These are phyloP conservation scores for Skeletonema marinoi DNA, from an alignment of 108 stramenopile species.

Conservation along the genomic window DNA sequence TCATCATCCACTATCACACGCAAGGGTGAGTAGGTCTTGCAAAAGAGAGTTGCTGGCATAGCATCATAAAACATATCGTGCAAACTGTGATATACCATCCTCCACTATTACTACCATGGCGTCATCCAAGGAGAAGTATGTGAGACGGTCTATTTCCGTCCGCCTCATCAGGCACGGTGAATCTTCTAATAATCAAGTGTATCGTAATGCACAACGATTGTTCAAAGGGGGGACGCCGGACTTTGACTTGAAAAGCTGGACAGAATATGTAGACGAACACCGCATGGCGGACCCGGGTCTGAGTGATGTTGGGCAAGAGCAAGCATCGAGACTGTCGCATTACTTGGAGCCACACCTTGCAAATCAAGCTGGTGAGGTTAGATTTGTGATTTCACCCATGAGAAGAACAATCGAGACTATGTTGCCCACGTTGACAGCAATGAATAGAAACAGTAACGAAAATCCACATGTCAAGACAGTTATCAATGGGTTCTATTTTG, in stretches of 20 bases:
- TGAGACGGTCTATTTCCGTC: slow-evolving; percentile 57
- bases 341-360: slow-evolving; percentile 60
- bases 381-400: slow-evolving; percentile 76
- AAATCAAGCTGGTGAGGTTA: slow-evolving; percentile 60
- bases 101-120: not conserved
- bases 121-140: slow-evolving; percentile 1
- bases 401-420: slow-evolving; percentile 71
- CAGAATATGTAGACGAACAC: slow-evolving; percentile 62
- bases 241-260: slow-evolving; percentile 67
- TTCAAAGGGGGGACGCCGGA: slow-evolving; percentile 64
- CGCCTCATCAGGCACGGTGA: slow-evolving; percentile 71
- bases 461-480: slow-evolving; percentile 17
- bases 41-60: too few species aligned
- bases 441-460: slow-evolving; percentile 12
- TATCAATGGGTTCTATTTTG: slow-evolving; percentile 71
- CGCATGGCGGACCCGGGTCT: slow-evolving; percentile 67
- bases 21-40: too few species aligned
- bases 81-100: not conserved
- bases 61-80: too few species aligned
- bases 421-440: slow-evolving; percentile 52
- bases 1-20: too few species aligned
- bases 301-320: slow-evolving; percentile 48
- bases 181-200: slow-evolving; percentile 54
- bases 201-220: slow-evolving; percentile 57
- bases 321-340: slow-evolving; percentile 56